Percentiles rank a stretch among this genome's conserved stretches.
phyloP scores from a whole-genome alignment of 371 early-diverging fungal genomes.

The Mucor sp. region DNA sequence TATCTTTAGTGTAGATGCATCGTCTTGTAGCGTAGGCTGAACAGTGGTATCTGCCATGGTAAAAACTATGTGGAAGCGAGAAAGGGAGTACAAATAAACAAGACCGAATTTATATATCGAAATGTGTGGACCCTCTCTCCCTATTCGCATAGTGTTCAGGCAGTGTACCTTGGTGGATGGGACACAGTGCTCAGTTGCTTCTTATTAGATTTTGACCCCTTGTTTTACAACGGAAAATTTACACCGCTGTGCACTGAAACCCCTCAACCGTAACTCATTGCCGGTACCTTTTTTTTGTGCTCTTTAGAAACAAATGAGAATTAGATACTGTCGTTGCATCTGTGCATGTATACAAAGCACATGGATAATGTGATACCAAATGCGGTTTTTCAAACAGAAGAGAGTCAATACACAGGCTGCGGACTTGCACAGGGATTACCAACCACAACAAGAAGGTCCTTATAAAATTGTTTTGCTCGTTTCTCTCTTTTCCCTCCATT shows the following conservation, averaged over 20 bases:
- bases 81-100: not conserved
- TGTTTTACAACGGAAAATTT: too few relatives aligned
- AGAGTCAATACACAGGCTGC: slow-evolving; percentile 1
- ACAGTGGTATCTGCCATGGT: not conserved
- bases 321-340: too few relatives aligned
- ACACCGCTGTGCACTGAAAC: too few relatives aligned
- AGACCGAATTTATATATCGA: not conserved
- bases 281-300: too few relatives aligned
- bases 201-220: too few relatives aligned
- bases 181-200: too few relatives aligned
- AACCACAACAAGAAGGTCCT: not conserved
- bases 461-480: not conserved
- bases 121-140: not conserved
- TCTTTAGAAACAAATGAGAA: too few relatives aligned
- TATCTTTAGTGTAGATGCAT: not conserved
- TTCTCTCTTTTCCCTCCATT: slow-evolving; percentile 4
- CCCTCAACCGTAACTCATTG: too few relatives aligned
- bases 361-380: not conserved
- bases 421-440: slow-evolving; percentile 1
- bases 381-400: not conserved
- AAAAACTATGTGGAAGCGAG: not conserved
- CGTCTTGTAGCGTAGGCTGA: not conserved
- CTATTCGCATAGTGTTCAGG: not conserved
- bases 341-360: not conserved
- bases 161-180: too few relatives aligned